Percentiles rank a stretch among this genome's conserved stretches.
Evolutionary conservation across 2,329 filamentous ascomycete species (phyloP).

Genomic region (Hypoxylon sp.): DNA sequence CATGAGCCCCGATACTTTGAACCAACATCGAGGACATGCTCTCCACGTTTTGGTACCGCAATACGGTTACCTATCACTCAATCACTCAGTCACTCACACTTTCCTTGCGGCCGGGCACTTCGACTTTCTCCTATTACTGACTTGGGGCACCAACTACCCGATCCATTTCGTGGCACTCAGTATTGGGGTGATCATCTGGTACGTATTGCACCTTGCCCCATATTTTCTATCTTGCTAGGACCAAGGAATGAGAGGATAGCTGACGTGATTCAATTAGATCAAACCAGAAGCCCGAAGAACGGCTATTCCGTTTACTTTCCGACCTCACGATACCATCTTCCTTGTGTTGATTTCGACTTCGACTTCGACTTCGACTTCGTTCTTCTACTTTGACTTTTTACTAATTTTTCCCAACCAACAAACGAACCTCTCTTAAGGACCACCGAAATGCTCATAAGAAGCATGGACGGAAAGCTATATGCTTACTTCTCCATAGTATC

Average conservation of each 20-base stretch:
- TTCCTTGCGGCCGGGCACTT: not conserved
- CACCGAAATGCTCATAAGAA: not conserved
- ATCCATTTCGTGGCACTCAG: not conserved
- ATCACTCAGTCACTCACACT: too few species aligned
- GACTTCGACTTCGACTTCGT: not conserved
- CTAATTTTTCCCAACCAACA: not conserved
- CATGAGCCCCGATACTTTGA: not conserved
- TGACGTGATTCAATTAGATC: not conserved
- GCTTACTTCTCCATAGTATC: not conserved
- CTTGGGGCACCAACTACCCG: not conserved
- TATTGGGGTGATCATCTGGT: not conserved
- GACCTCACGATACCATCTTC: not conserved
- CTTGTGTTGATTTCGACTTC: too few species aligned
- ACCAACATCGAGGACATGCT: not conserved
- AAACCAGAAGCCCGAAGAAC: not conserved
- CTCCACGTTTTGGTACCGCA: not conserved
- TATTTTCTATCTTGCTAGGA: not conserved
- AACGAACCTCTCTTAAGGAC: not conserved
- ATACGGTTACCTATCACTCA: not conserved
- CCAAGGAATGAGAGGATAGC: not conserved
- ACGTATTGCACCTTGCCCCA: not conserved
- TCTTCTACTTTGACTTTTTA: too few species aligned
- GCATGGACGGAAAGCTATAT: not conserved
- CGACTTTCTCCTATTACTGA: not conserved
- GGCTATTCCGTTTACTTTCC: not conserved